Conservation (phyloP, 768 basidiomycete genomes). For the Agaricus sinodeliciosus region DNA sequence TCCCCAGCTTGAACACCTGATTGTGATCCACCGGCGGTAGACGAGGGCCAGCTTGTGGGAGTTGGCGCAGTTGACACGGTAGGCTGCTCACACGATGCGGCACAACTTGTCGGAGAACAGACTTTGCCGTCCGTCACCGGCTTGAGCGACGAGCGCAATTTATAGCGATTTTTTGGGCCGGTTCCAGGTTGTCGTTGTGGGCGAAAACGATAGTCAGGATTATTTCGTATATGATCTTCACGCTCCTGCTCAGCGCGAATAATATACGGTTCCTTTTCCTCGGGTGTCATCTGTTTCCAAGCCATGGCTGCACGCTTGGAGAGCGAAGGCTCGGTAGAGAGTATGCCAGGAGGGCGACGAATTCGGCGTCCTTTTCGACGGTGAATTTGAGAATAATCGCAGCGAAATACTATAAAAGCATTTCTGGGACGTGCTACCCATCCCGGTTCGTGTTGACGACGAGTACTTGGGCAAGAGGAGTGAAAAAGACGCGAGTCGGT, state of each 20-base stretch:
- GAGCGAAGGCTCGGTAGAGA: slow-evolving; percentile 43
- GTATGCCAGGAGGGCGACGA: slow-evolving; percentile 26
- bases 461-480: slow-evolving; percentile 22
- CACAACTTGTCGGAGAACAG: background rate
- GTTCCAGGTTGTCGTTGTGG: slow-evolving; percentile 23
- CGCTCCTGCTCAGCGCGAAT: slow-evolving; percentile 49
- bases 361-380: slow-evolving; percentile 29
- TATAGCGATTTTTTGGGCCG: background rate
- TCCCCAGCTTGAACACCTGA: too few species aligned
- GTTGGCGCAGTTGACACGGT: too few species aligned
- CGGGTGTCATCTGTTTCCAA: slow-evolving; percentile 53
- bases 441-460: slow-evolving; percentile 37
- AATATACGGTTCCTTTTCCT: slow-evolving; percentile 45
- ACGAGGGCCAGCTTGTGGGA: too few species aligned
- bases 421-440: slow-evolving; percentile 66
- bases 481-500: slow-evolving; percentile 12
- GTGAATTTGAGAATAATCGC: slow-evolving; percentile 50
- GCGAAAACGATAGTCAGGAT: slow-evolving; percentile 61
- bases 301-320: slow-evolving; percentile 75
- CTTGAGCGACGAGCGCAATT: background rate
- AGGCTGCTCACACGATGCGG: too few species aligned
- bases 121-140: background rate
- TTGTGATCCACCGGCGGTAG: too few species aligned
- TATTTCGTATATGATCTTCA: slow-evolving; percentile 44
- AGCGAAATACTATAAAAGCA: slow-evolving; percentile 69